phyloP scores from a whole-genome alignment of 2,329 filamentous ascomycete species.

The Cryphonectria nitschkei region DNA sequence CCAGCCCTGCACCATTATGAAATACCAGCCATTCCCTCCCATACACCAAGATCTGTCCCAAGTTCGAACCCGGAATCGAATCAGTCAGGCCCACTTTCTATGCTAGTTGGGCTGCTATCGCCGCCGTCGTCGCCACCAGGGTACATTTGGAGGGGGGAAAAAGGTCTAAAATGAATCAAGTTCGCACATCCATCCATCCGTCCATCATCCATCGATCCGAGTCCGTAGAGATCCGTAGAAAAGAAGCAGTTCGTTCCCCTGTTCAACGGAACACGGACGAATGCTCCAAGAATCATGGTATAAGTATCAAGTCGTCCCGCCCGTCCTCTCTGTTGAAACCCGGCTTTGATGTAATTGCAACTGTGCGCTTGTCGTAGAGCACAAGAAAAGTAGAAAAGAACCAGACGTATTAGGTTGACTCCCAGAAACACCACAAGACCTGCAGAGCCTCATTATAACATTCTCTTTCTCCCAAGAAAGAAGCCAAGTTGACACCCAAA shows the following conservation, averaged over 20 bases:
- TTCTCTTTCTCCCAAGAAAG: conserved; percentile 18
- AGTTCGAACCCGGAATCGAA: conserved; percentile 1
- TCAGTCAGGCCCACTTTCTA: conserved; percentile 17
- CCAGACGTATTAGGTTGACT: conserved; percentile 24
- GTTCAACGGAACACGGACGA: not conserved
- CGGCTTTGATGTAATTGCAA: conserved; percentile 20
- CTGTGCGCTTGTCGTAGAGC: not conserved
- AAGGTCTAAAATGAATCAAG: conserved; percentile 18
- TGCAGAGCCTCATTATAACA: conserved; percentile 22
- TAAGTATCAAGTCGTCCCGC: conserved; percentile 16
- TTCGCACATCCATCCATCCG: conserved; percentile 17
- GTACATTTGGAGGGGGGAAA: conserved; percentile 1
- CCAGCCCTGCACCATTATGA: conserved; percentile 2
- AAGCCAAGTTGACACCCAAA: conserved; percentile 11
- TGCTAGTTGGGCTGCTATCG: conserved; percentile 11
- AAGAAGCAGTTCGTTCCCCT: conserved; percentile 5
- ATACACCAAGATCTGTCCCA: not conserved
- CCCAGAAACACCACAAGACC: conserved; percentile 11
- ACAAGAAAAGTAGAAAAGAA: conserved; percentile 18
- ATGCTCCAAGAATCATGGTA: conserved; percentile 15
- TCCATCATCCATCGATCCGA: conserved; percentile 17
- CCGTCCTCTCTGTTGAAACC: not conserved
- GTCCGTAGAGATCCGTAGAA: conserved; percentile 21
- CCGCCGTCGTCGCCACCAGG: not conserved
- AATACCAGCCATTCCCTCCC: conserved; percentile 3